Base-by-base conservation (phyloP, 495 filamentous ascomycete species). In the Tuber magnatum region DNA sequence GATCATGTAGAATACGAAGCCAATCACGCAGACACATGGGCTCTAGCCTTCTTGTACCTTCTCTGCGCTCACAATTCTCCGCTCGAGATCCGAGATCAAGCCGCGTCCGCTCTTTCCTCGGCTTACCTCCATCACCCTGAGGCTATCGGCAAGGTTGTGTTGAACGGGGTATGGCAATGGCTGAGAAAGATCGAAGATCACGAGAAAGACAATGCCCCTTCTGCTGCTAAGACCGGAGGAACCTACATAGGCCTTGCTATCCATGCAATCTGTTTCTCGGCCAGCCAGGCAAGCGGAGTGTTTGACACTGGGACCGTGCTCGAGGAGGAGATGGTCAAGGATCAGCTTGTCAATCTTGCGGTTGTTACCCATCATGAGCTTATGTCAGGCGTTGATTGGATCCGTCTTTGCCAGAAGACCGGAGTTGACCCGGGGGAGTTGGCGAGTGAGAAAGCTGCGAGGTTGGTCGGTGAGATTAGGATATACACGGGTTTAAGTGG, bases 161-260 rank as follows among this genome's bases (percentile, higher is more conserved):
- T 92, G 43, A 85, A 86, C 71, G 93, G 90, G 16, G 82, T 97
- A 24, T 98, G 96, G 95, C 86, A 86, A 46, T 98, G 95, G 94
- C 85, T 91, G 28, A 84, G 89, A 72, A 85, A 87, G 32, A 82
- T 89, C 16, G 89, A 92, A 69, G 83, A 86, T 1, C 87, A 85
- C 0, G 92, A 94, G 42, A 96, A 92, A 80, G 95, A 97, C 73
- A 91, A 88, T 73, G 88, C 92, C 20, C 90, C 93, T 2, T 82
- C 87, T 20, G 86, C 87, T 61, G 88, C 93, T 32, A 94, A 92
- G 77, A 88, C 89, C 0, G 91, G 87, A 38, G 88, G 82, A 77
- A 77, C 86, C 75, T 85, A 88, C 71, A 83, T 91, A 1, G 86
- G 91, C 77, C 82, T 89, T 20, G 89, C 91, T n/a, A 83, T 97